Conservation (phyloP, 352 stramenopile genomes). For the Pythium plurisporium region DNA sequence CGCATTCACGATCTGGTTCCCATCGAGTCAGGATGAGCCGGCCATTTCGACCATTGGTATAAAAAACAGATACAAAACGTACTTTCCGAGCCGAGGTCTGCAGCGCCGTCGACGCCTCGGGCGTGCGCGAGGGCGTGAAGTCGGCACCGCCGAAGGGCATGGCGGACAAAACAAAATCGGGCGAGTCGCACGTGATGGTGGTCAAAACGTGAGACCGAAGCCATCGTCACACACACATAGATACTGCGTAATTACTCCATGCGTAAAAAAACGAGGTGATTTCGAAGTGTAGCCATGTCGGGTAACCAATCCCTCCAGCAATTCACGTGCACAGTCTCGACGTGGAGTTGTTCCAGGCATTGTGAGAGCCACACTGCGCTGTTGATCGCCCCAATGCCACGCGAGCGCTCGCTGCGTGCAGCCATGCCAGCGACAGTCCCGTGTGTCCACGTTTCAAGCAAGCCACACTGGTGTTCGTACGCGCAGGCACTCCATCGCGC, state of each 20-base stretch:
- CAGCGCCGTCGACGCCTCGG: conserved; percentile 35
- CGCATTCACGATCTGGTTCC: conserved; percentile 39
- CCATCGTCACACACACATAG: conserved; percentile 1
- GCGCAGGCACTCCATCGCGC: no score
- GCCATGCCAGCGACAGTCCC: no score
- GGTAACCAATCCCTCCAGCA: neutral
- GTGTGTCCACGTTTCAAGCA: no score
- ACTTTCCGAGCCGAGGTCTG: conserved; percentile 43
- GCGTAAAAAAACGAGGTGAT: neutral
- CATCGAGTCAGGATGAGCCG: neutral
- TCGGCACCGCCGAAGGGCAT: conserved; percentile 54
- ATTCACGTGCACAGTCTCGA: no score
- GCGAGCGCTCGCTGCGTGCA: no score
- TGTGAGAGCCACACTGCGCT: no score
- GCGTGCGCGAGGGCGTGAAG: conserved; percentile 63
- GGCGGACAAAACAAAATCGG: neutral
- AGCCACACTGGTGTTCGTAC: no score
- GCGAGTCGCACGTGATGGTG: neutral
- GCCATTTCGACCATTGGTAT: no score
- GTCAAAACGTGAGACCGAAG: neutral
- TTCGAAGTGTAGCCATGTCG: conserved; percentile 11
- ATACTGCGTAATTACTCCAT: conserved; percentile 1
- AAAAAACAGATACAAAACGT: neutral
- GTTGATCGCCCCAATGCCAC: no score
- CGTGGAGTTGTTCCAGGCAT: no score